Conservation (phyloP, 805 yeast genomes). For the Saccharomycopsis schoenii region DNA sequence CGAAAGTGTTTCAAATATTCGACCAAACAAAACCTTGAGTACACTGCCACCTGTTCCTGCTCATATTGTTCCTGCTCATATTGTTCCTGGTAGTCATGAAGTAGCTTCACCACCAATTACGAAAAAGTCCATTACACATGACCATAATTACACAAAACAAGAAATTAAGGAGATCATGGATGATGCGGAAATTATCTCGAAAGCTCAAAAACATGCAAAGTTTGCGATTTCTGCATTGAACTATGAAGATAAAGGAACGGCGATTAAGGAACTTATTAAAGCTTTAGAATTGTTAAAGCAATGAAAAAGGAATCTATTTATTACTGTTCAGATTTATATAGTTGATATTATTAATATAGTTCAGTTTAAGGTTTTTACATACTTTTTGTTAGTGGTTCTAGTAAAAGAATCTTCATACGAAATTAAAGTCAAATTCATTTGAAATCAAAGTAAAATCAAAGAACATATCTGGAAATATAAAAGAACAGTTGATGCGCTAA, state of each 20-base stretch:
- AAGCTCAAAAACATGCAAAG: constrained; percentile 60
- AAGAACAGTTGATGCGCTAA: too few relatives aligned
- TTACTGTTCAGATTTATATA: too few relatives aligned
- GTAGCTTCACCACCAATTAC: not conserved
- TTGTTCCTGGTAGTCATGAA: not conserved
- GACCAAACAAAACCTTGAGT: not conserved
- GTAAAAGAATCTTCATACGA: too few relatives aligned
- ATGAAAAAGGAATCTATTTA: not conserved
- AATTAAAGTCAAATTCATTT: too few relatives aligned
- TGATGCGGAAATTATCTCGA: constrained; percentile 43
- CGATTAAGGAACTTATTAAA: constrained; percentile 43
- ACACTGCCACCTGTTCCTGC: not conserved
- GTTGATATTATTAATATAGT: too few relatives aligned
- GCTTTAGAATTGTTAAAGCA: constrained; percentile 10
- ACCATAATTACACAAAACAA: constrained; percentile 20
- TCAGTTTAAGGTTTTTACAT: too few relatives aligned
- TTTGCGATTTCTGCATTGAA: constrained; percentile 73
- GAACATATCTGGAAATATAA: too few relatives aligned
- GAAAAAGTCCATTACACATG: not conserved
- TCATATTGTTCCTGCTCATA: not conserved
- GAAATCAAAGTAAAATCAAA: too few relatives aligned
- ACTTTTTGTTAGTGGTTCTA: too few relatives aligned
- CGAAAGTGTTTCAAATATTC: not conserved
- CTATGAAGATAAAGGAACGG: constrained; percentile 65
- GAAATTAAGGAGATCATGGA: constrained; percentile 43